Conservation (phyloP, 352 stramenopile genomes). For the Phytopythium montanum region DNA sequence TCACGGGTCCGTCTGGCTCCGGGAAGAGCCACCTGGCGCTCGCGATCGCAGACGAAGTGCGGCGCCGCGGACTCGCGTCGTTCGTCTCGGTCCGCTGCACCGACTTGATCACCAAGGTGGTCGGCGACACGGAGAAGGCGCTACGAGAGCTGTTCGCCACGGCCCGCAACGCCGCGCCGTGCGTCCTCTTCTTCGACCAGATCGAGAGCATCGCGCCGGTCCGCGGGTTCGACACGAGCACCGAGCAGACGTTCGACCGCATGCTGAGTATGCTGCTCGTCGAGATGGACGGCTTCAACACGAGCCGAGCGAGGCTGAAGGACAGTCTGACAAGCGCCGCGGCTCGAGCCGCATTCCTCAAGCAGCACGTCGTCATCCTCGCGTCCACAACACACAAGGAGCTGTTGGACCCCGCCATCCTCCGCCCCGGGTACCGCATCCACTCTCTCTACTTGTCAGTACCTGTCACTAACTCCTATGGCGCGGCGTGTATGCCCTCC, state of each 20-base stretch:
- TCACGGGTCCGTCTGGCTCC: slow-evolving; percentile 97
- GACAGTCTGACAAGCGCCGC: slow-evolving; percentile 30
- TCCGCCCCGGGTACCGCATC: slow-evolving; percentile 69
- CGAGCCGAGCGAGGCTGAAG: slow-evolving; percentile 31
- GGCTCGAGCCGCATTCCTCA: slow-evolving; percentile 58
- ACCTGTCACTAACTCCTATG: background rate
- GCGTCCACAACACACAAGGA: slow-evolving; percentile 74
- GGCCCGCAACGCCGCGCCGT: slow-evolving; percentile 82
- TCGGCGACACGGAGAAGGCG: slow-evolving; percentile 88
- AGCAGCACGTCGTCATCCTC: slow-evolving; percentile 83
- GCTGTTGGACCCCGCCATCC: slow-evolving; percentile 80
- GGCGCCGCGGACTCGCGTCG: slow-evolving; percentile 56
- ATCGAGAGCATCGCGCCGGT: slow-evolving; percentile 88
- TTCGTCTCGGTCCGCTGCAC: slow-evolving; percentile 89
- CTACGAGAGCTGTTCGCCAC: slow-evolving; percentile 86
- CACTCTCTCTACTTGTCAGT: background rate
- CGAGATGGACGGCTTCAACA: slow-evolving; percentile 89
- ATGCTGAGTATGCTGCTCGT: slow-evolving; percentile 89
- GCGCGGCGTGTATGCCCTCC: background rate
- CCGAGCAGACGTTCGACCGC: slow-evolving; percentile 91
- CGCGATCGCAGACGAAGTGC: slow-evolving; percentile 57
- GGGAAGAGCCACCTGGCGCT: slow-evolving; percentile 96
- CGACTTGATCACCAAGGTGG: slow-evolving; percentile 88
- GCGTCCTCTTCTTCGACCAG: slow-evolving; percentile 91
- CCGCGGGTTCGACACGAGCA: slow-evolving; percentile 89